These are phyloP conservation scores for Apiotrichum montevideense DNA, from an alignment of 1,284 basidiomycete species.

Conservation along the genomic window DNA sequence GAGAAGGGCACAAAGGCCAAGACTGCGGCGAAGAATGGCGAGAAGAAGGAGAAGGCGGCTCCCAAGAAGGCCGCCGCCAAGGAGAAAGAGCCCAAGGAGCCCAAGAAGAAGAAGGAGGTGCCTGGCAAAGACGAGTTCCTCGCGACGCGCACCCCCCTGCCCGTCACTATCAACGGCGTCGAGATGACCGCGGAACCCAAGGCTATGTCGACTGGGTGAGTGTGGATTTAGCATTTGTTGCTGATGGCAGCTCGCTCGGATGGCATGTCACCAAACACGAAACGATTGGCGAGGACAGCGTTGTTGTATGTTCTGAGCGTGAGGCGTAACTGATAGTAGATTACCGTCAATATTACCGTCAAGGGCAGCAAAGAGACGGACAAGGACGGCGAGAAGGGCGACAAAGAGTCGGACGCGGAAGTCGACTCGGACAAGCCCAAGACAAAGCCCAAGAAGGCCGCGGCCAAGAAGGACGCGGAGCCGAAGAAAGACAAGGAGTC, in stretches of 20 bases:
- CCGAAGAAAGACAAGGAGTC: neutral
- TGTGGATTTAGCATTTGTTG: neutral
- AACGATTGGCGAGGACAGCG: constrained; percentile 5
- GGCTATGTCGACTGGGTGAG: constrained; percentile 16
- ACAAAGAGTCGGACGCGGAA: neutral
- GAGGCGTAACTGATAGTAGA: neutral
- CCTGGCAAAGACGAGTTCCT: neutral
- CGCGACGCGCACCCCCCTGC: neutral
- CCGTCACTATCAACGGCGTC: constrained; percentile 6
- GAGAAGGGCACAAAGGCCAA: neutral
- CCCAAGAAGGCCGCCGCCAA: neutral
- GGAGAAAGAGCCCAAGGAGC: neutral
- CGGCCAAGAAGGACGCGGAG: neutral
- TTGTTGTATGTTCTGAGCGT: constrained; percentile 10
- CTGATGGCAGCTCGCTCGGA: constrained; percentile 14
- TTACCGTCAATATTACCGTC: constrained; percentile 13
- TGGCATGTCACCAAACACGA: constrained; percentile 16
- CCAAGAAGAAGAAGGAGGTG: neutral
- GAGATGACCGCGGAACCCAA: constrained; percentile 8
- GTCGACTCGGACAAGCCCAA: neutral
- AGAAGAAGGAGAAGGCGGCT: neutral
- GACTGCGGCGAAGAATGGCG: neutral
- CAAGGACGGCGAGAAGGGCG: neutral
- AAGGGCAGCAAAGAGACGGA: constrained; percentile 9
- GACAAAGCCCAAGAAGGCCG: neutral